Conservation (phyloP, 306 rosid species). For the Lathyrus aphaca region DNA sequence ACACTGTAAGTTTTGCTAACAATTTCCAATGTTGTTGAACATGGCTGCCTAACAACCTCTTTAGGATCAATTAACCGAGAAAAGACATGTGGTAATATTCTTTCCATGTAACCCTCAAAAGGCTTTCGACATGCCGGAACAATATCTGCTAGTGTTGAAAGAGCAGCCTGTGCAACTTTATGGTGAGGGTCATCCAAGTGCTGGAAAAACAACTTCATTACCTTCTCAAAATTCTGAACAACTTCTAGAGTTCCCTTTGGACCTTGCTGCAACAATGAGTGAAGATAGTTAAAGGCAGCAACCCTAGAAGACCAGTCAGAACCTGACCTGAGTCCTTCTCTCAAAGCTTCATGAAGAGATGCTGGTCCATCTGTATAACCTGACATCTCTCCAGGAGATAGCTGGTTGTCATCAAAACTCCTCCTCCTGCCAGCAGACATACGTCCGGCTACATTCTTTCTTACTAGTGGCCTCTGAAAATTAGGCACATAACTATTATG, state of each 20-base stretch:
- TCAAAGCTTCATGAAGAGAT: conserved; percentile 91
- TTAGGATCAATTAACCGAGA: conserved; percentile 97
- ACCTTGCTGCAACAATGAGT: conserved; percentile 92
- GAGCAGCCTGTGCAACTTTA: conserved; percentile 99
- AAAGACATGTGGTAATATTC: conserved; percentile 95
- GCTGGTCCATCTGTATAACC: conserved; percentile 82
- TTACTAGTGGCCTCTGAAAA: conserved; percentile 91
- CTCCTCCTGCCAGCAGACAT: conserved; percentile 89
- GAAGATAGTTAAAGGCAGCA: conserved; percentile 92
- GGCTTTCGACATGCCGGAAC: conserved; percentile 94
- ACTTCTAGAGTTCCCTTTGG: conserved; percentile 92
- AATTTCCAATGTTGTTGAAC: conserved; percentile 85
- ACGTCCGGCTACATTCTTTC: conserved; percentile 84
- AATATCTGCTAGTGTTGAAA: conserved; percentile 90
- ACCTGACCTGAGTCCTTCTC: conserved; percentile 89
- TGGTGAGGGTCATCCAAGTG: conserved; percentile 99
- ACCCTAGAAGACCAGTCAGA: conserved; percentile 99
- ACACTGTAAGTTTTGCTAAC: conserved; percentile 82
- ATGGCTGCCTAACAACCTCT: conserved; percentile 92
- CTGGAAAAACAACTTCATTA: conserved; percentile 97
- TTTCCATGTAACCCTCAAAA: conserved; percentile 96
- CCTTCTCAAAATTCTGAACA: conserved; percentile 92
- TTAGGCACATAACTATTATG: conserved; percentile 81
- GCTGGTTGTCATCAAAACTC: conserved; percentile 95
- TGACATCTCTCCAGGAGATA: conserved; percentile 75